A percentile compares a stretch with the other conserved stretches of the same genome.
Conservation (phyloP, 2,329 filamentous ascomycete species). For the Aspergillus floridensis region DNA sequence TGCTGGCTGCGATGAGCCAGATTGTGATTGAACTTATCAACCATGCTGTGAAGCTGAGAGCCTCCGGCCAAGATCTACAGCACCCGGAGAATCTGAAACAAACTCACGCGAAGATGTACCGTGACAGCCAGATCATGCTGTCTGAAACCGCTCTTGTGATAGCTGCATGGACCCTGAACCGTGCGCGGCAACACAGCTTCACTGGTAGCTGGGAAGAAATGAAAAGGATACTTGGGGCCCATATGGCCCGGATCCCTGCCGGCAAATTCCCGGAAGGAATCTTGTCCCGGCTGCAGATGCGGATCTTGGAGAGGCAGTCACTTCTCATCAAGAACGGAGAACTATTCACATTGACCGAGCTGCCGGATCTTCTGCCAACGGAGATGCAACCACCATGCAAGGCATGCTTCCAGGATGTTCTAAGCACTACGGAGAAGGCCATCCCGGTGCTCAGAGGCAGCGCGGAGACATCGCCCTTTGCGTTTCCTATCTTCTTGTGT, state of each 20-base stretch:
- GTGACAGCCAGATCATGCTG: conserved; percentile 41
- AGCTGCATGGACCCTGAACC: conserved; percentile 39
- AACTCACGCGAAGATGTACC: conserved; percentile 41
- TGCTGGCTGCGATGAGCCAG: conserved; percentile 42
- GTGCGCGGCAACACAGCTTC: conserved; percentile 31
- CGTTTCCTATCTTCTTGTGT: conserved; percentile 34
- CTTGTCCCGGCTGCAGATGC: conserved; percentile 27
- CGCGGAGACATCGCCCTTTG: conserved; percentile 24
- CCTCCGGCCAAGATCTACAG: conserved; percentile 26
- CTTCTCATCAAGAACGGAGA: conserved; percentile 36
- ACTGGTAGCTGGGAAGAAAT: conserved; percentile 26
- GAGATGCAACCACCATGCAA: conserved; percentile 26
- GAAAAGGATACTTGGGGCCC: conserved; percentile 27
- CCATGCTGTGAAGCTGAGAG: conserved; percentile 37
- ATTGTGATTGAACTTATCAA: conserved; percentile 42
- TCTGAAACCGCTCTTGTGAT: conserved; percentile 41
- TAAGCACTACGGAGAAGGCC: conserved; percentile 18
- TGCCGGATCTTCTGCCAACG: conserved; percentile 30
- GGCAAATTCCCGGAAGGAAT: conserved; percentile 30
- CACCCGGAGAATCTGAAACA: conserved; percentile 41
- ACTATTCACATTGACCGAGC: conserved; percentile 32
- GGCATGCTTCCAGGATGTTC: conserved; percentile 25
- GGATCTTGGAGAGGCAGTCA: conserved; percentile 34
- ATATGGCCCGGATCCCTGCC: conserved; percentile 31
- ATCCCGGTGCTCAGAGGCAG: conserved; percentile 21